phyloP scores from a whole-genome alignment of 805 yeast genomes.

The Zygoascus flipseniorum region DNA sequence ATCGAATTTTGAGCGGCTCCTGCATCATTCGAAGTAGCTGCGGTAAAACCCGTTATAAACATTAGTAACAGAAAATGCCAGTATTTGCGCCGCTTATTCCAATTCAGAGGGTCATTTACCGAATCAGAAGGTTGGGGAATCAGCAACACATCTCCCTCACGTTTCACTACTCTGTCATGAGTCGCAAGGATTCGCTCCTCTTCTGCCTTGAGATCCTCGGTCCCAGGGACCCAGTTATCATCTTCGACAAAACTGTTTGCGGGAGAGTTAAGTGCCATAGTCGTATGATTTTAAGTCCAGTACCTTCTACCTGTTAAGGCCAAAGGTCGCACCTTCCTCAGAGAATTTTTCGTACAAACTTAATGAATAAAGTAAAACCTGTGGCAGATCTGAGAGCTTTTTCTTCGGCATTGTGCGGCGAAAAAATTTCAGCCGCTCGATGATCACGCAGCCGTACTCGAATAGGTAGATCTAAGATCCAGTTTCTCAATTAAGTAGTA shows the following conservation, averaged over 20 bases:
- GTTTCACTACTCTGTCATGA: neutral
- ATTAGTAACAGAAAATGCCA: conserved; percentile 34
- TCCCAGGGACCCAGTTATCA: conserved; percentile 13
- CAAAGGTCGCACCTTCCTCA: neutral
- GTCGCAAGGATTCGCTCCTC: conserved; percentile 2
- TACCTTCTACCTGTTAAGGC: neutral
- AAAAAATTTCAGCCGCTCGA: neutral
- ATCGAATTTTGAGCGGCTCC: conserved; percentile 62
- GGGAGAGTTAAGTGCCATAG: neutral
- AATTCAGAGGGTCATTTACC: conserved; percentile 62
- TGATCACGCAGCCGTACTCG: neutral
- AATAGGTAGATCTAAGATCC: too few species aligned
- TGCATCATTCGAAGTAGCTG: conserved; percentile 61
- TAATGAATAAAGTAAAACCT: neutral
- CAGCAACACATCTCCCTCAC: conserved; percentile 35
- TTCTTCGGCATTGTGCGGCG: neutral
- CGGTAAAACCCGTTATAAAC: conserved; percentile 38
- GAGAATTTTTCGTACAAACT: neutral
- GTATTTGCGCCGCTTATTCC: conserved; percentile 43
- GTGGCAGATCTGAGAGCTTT: neutral
- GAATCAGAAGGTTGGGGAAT: conserved; percentile 61
- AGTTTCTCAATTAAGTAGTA: too few species aligned
- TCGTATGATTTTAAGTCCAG: neutral
- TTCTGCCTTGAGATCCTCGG: conserved; percentile 9
- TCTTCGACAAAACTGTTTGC: conserved; percentile 1